Conservation (phyloP, 2,329 filamentous ascomycete species). For the Cladosporium colombiae region DNA sequence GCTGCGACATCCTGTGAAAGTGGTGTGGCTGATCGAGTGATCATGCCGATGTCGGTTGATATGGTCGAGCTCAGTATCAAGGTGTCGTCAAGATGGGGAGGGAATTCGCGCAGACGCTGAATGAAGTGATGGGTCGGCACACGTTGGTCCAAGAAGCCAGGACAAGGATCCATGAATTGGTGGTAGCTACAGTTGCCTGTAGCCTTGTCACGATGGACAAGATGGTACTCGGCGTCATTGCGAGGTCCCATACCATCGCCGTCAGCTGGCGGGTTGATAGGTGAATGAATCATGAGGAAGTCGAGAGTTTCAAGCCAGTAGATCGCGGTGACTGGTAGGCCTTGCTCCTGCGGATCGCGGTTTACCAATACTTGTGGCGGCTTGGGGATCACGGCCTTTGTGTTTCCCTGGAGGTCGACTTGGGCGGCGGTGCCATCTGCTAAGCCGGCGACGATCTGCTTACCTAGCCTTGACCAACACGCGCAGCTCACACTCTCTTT, state of each 20-base stretch:
- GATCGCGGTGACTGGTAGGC: slow-evolving; percentile 54
- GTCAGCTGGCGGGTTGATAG: slow-evolving; percentile 36
- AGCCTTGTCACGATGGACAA: slow-evolving; percentile 69
- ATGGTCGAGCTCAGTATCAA: slow-evolving; percentile 81
- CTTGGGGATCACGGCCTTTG: slow-evolving; percentile 76
- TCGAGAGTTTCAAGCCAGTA: slow-evolving; percentile 86
- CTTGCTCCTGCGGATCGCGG: slow-evolving; percentile 40
- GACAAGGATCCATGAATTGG: slow-evolving; percentile 71
- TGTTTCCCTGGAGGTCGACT: slow-evolving; percentile 77
- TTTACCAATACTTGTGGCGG: slow-evolving; percentile 62
- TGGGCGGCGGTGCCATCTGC: slow-evolving; percentile 78
- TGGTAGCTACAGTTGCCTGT: slow-evolving; percentile 67
- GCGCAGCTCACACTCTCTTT: slow-evolving; percentile 77
- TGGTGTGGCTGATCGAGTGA: slow-evolving; percentile 71
- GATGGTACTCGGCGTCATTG: slow-evolving; percentile 70
- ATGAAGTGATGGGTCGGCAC: slow-evolving; percentile 74
- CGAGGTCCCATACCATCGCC: slow-evolving; percentile 25
- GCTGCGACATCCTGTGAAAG: slow-evolving; percentile 63
- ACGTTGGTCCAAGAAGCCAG: slow-evolving; percentile 53
- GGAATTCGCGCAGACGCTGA: slow-evolving; percentile 74
- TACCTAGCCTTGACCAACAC: slow-evolving; percentile 90
- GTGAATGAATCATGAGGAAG: slow-evolving; percentile 78
- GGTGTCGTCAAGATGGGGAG: slow-evolving; percentile 76
- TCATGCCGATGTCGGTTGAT: slow-evolving; percentile 73
- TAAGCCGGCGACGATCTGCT: slow-evolving; percentile 85